A percentile compares a stretch with the other conserved stretches of the same genome.
These are phyloP conservation scores for Xylaria flabelliformis DNA, from an alignment of 495 filamentous ascomycete genomes.

Conservation along the genomic window DNA sequence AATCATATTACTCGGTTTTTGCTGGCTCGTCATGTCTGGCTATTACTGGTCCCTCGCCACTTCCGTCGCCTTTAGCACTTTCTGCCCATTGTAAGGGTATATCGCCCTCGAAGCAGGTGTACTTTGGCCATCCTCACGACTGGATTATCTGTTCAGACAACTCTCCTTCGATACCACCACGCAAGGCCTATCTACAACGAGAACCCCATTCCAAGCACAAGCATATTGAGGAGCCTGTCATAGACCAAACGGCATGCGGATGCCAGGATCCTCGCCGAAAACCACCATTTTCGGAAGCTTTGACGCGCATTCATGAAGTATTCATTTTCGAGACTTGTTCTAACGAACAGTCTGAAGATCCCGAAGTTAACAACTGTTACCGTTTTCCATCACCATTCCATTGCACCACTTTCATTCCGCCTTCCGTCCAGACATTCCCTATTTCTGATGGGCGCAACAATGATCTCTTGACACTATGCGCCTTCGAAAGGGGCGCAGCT, in stretches of 20 bases:
- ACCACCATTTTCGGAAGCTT: background rate
- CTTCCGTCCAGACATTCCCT: constrained; percentile 39
- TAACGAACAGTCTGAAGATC: constrained; percentile 39
- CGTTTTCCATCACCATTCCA: constrained; percentile 40
- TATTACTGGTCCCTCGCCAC: no score
- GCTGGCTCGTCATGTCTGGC: no score
- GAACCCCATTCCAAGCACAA: constrained; percentile 33
- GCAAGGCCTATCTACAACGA: constrained; percentile 39
- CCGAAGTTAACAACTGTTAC: constrained; percentile 25
- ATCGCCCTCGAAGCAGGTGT: constrained; percentile 25
- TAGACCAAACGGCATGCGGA: constrained; percentile 39
- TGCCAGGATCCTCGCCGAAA: background rate
- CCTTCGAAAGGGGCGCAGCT: constrained; percentile 36
- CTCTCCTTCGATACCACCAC: constrained; percentile 35
- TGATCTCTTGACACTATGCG: constrained; percentile 34
- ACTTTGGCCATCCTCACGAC: constrained; percentile 41
- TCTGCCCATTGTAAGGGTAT: no score
- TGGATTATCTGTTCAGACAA: constrained; percentile 31
- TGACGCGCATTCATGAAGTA: background rate
- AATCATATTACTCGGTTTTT: no score
- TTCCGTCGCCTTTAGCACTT: no score
- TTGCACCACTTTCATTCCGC: constrained; percentile 13
- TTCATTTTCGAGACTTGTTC: constrained; percentile 26
- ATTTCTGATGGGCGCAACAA: constrained; percentile 41
- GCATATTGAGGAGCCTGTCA: constrained; percentile 36